These are phyloP conservation scores for Paecilomyces niveus DNA, from an alignment of 2,329 filamentous ascomycete species.

Conservation along the genomic window DNA sequence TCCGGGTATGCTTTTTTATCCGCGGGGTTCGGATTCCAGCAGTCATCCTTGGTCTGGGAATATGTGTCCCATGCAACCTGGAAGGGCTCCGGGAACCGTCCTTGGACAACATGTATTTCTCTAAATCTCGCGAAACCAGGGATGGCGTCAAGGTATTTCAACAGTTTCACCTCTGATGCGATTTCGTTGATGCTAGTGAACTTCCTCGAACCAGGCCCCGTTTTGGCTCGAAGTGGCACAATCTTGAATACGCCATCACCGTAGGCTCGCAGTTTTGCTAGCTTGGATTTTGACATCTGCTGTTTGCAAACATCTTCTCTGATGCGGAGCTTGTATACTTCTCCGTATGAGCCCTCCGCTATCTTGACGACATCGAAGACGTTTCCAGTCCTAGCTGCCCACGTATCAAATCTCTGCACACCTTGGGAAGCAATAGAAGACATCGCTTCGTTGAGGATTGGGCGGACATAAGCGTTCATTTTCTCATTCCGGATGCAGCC, in stretches of 20 bases:
- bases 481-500: constrained; percentile 26
- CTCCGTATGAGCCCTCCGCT: constrained; percentile 59
- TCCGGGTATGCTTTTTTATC: constrained; percentile 47
- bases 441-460: constrained; percentile 31
- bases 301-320: constrained; percentile 27
- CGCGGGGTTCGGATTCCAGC: constrained; percentile 51
- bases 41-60: constrained; percentile 35
- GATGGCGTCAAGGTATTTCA: constrained; percentile 52
- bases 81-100: constrained; percentile 47
- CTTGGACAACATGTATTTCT: constrained; percentile 52
- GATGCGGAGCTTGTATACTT: constrained; percentile 54
- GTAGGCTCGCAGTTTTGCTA: constrained; percentile 30
- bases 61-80: constrained; percentile 38
- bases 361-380: constrained; percentile 50
- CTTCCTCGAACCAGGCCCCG: constrained; percentile 34
- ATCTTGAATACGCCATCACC: constrained; percentile 43
- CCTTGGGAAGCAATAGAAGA: constrained; percentile 27
- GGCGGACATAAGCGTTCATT: constrained; percentile 26
- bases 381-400: constrained; percentile 30
- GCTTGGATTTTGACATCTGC: constrained; percentile 29
- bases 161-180: constrained; percentile 43
- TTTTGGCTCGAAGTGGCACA: constrained; percentile 38
- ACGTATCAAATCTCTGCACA: constrained; percentile 32
- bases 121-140: constrained; percentile 59
- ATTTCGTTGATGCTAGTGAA: constrained; percentile 43